Evolutionary conservation across 495 filamentous ascomycete genomes (phyloP).

Genomic region (Beverwykella pulmonaria): DNA sequence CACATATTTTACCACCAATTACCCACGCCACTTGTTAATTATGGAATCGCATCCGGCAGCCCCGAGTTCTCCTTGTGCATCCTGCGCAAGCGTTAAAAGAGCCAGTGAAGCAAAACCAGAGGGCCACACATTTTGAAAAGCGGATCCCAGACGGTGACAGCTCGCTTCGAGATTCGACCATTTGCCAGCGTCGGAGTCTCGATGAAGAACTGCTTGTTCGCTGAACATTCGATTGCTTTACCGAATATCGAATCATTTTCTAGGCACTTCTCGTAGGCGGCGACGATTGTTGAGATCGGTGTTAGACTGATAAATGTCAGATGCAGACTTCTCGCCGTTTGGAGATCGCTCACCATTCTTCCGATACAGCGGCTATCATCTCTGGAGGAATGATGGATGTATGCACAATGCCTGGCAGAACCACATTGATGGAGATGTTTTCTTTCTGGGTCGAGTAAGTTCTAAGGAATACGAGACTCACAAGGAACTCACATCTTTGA

Average conservation of each 20-base stretch:
- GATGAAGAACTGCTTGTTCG: constrained; percentile 42
- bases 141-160: constrained; percentile 48
- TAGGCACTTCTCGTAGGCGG: constrained; percentile 44
- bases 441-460: constrained; percentile 42
- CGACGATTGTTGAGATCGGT: constrained; percentile 44
- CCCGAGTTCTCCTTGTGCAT: constrained; percentile 47
- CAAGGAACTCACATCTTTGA: constrained; percentile 38
- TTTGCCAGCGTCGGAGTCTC: constrained; percentile 43
- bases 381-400: constrained; percentile 47
- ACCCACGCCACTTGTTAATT: background rate
- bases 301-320: constrained; percentile 35
- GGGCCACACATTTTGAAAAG: constrained; percentile 44
- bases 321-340: background rate
- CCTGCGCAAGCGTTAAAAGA: constrained; percentile 1
- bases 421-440: constrained; percentile 44
- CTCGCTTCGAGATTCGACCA: constrained; percentile 41
- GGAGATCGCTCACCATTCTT: constrained; percentile 20
- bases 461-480: background rate
- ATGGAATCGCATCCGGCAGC: constrained; percentile 44
- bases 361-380: constrained; percentile 46
- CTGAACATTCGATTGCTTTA: constrained; percentile 47
- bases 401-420: constrained; percentile 45
- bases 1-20: no score
- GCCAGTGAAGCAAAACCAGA: background rate
- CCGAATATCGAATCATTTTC: constrained; percentile 41